Evolutionary conservation across 768 basidiomycete species (phyloP), one percentile per base, ranked within the genome.

Genomic region (Mycena amicta): DNA sequence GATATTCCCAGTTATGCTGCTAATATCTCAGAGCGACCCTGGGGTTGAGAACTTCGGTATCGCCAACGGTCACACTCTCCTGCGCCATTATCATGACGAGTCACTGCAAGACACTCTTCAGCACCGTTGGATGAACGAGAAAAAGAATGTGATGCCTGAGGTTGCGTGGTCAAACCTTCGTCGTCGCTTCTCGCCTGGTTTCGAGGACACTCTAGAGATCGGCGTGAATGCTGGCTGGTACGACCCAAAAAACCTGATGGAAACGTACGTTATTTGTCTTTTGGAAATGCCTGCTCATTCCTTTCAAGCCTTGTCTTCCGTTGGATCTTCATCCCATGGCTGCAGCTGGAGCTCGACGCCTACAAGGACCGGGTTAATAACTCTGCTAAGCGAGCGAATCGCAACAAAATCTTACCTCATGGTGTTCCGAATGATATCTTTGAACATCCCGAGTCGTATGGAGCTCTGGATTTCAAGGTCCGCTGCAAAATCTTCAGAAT

Each of bases 101-200:
- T 30, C 51, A 0, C 57, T 80, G 0, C 1, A 5, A 0, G 74
- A 67, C 0, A 75, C 71, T 2, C 53, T 77, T 0, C 78, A 79
- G 43, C 76, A 81, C 55, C 57, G 67, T 0, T 79, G 73, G 66
- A 75, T 71, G 68, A 60, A 59, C 0, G 46, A 55, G 2, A 70
- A 74, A 27, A 69, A 68, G 2, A 80, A 81, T 59, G 66, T 79
- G 12, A 73, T 71, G 60, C 71, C 74, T 0, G 75, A 81, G 50
- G 74, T 75, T 4, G 59, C 58, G 0, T 81, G 79, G 78, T 74
- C 74, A 0, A 65, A 70, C 8, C 51, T 78, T 0, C 68, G 69
- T 0, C 55, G 66, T 0, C 58, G 63, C 0, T 81, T 73, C 45
- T 65, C 72, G 0, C 76, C 72, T 0, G 76, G 76, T 0, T 79